Base-by-base conservation (phyloP, 169 alveolate genomes). In the Eimeria maxima region DNA sequence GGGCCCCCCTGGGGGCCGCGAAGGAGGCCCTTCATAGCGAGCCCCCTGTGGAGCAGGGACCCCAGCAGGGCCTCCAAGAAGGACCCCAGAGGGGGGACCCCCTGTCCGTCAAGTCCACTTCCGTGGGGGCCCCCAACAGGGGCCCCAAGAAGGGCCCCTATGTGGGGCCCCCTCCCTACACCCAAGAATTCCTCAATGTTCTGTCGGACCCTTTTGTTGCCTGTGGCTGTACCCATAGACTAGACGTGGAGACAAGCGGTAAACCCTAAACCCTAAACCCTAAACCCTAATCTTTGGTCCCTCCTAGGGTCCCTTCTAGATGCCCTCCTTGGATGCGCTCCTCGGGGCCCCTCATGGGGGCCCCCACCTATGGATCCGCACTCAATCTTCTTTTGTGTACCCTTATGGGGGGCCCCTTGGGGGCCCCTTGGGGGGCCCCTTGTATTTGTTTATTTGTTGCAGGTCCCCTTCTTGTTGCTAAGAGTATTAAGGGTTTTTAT, bases 381-480 rank as follows among this genome's bases (percentile, higher is more conserved):
- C n/a, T n/a, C n/a, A n/a, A n/a, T n/a, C n/a, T n/a, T n/a, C n/a
- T n/a, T n/a, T n/a, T n/a, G n/a, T n/a, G n/a, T n/a, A n/a, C n/a
- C n/a, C n/a, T n/a, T n/a, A n/a, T n/a, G n/a, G n/a, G 57, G 57
- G 57, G 57, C 57, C 57, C 57, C 57, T 7, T 50, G 11, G 57
- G 57, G 57, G 57, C 57, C 57, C 57, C 57, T 50, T 50, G 57
- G 57, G 57, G 74, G 33, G 74, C 57, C 57, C 57, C 57, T 50
- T 50, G 57, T 50, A 11, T 50, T 5, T 11, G 11, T 50, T 5
- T 11, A 50, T 67, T 5, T 7, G 45, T n/a, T 33, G 5, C 74
- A 83, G 92, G 92, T n/a, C 92, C 92, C 33, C 73, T 83, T 33
- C 92, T 83, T 47, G 47, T 83, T 4, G 92, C 92, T 20, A 83